phyloP scores from a whole-genome alignment of 192 early-diverging fungal genomes.

The Dissophora globulifera region DNA sequence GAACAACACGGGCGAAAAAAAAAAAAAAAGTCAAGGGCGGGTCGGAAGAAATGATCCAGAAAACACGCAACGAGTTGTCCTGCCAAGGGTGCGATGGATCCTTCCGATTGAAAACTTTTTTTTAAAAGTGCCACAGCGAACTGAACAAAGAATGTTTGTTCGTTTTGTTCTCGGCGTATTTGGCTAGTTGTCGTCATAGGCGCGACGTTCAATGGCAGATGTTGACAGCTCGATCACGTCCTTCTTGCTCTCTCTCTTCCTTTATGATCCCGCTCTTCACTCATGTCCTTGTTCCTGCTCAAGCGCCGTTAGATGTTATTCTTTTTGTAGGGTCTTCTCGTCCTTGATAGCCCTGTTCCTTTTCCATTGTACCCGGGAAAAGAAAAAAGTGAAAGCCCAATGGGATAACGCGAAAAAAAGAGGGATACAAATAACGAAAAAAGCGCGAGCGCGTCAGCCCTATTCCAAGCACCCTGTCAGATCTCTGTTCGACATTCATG shows the following conservation, averaged over 20 bases:
- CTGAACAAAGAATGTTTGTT: neutral
- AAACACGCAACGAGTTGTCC: constrained; percentile 6
- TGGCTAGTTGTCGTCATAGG: constrained; percentile 47
- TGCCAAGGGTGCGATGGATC: constrained; percentile 47
- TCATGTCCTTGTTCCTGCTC: no score
- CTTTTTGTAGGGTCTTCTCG: no score
- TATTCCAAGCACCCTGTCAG: constrained; percentile 52
- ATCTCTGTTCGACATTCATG: constrained; percentile 56
- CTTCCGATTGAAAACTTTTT: constrained; percentile 56
- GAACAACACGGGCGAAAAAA: neutral
- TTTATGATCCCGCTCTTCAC: no score
- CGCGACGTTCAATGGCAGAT: constrained; percentile 31
- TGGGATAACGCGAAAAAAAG: neutral
- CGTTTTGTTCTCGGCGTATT: constrained; percentile 20
- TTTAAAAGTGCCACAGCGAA: constrained; percentile 25
- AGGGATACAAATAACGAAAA: neutral
- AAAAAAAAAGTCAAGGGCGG: neutral
- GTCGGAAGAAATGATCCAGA: neutral
- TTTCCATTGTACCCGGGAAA: no score
- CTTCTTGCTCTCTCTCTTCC: neutral
- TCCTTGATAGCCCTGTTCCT: no score
- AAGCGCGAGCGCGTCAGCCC: constrained; percentile 7
- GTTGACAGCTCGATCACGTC: neutral
- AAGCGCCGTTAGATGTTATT: no score
- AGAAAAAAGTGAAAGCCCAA: no score